Base-by-base conservation (phyloP, 2,329 filamentous ascomycete genomes). In the Talaromyces sp. region DNA sequence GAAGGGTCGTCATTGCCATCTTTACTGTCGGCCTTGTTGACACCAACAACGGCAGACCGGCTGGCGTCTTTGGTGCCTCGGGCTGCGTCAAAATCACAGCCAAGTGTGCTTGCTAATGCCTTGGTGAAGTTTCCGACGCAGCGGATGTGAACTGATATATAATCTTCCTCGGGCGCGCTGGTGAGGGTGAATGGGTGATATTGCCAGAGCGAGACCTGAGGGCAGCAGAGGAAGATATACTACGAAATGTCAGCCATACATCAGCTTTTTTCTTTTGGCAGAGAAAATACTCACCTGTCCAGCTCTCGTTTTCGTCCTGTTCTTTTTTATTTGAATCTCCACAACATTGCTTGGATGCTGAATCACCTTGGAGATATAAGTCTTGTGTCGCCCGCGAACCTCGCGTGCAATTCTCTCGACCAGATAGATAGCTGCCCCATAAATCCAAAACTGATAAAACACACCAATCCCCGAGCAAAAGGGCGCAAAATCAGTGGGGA, bases 311-410 rank as follows among this genome's bases (percentile, higher is more conserved):
- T 88, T 91, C 51, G 90, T 93, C 76, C 91, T 81, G 71, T 93
- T 89, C 77, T 95, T 95, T 82, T 93, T 93, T 79, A 96, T 92
- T 78, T 95, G 91, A 63, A 96, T 93, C 77, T 96, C 91, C 73
- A 89, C 90, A 19, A 96, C 91, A 69, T 92, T 91, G 80, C 89
- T 91, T 8, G 90, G 90, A 74, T 96, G 90, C 78, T 95, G 90
- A 65, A 96, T 88, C 64, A 96, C 91, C 78, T 95, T 95, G 65
- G 89, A 91, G 62, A 96, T 89, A 73, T 89, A 91, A 17, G 90
- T 93, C 82, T 89, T 91, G 80, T 93, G 89, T 27, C 87, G 84
- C 52, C 90, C 90, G 58, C 90, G 87, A 46, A 93, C 78, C 75
- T 95, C 91, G 64, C 90, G 86, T 21, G 89, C 86, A 60, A 93